Evolutionary conservation across 1,139 yeast genomes (phyloP), one percentile per base, ranked within the genome.

Genomic region (Candida tropicalis): DNA sequence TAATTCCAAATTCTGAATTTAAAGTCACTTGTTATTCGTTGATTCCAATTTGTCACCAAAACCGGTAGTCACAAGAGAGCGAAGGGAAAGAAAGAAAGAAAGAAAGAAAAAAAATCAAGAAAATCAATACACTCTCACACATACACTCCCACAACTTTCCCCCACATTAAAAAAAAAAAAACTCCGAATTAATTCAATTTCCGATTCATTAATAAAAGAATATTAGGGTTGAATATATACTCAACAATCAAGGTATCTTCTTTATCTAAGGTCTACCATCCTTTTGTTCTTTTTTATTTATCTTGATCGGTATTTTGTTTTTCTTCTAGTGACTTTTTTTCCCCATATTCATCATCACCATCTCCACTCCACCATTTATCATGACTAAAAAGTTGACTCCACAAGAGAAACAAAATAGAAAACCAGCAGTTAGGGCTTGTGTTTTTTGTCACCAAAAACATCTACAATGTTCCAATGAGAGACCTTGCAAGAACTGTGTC

Each of bases 401-500:
- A 11, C 76, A 72, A 40, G 78, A 82, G 52, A 82, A 79, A 56
- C 66, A 65, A 35, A 66, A 62, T 28, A 64, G 91, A 39, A 79
- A 71, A 50, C 88, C 90, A 2, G 81, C 85, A 2, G 66, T 79
- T 15, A 70, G 84, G 38, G 93, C 91, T 0, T 85, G 93, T 57
- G 71, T 72, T 13, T 82, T 84, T 56, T 85, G 91, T 58, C 89
- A 84, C 57, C 65, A 72, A 27, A 85, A 85, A 50, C 93, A 84
- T 54, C 67, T 85, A 18, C 91, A 84, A 52, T 85, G 91, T 58
- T 64, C 71, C 20, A 64, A 72, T 49, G 72, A 70, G 46, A 53
- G 93, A 44, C 91, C 93, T 0, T 85, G 91, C 56, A 75, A 73
- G 51, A 85, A 85, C 57, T 85, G 93, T 61, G 58, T 73, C 31